Percentiles rank a stretch among this genome's conserved stretches.
phyloP scores from a whole-genome alignment of 352 stramenopile species.

The Phytopythium montanum region DNA sequence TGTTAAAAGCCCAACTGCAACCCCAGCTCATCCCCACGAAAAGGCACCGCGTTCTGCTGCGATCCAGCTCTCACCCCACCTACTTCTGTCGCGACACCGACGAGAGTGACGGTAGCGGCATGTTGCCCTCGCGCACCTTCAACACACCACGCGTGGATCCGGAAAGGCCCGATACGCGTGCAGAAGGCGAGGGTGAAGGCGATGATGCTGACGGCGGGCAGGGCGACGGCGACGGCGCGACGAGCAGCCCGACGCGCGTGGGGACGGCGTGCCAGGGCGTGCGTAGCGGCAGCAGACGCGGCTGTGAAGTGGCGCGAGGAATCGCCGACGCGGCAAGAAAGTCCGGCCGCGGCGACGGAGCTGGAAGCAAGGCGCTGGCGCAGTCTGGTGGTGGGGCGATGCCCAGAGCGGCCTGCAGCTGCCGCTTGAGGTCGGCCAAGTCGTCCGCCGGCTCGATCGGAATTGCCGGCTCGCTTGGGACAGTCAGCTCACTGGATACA shows the following conservation, averaged over 20 bases:
- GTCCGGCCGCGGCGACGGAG: no score
- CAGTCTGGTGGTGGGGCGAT: constrained; percentile 6
- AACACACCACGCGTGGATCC: not conserved
- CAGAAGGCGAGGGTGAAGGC: no score
- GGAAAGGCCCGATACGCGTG: not conserved
- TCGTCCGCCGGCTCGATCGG: constrained; percentile 13
- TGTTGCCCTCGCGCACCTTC: constrained; percentile 16
- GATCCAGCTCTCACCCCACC: no score
- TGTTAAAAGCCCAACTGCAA: not conserved
- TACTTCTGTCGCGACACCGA: not conserved
- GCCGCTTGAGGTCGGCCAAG: constrained; percentile 27
- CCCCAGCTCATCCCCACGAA: not conserved
- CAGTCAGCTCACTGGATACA: no score
- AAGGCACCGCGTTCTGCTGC: not conserved
- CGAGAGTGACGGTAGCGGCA: constrained; percentile 29
- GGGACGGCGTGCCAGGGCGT: not conserved
- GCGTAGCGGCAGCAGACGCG: constrained; percentile 31
- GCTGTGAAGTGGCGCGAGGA: constrained; percentile 26
- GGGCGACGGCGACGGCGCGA: not conserved
- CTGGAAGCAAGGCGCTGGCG: not conserved
- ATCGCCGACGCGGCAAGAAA: no score
- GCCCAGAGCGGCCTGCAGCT: constrained; percentile 31
- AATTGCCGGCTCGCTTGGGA: not conserved
- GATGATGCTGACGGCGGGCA: not conserved
- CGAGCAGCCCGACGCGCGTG: not conserved